Percentiles rank a stretch among this genome's conserved stretches.
Conservation (phyloP, 2,329 filamentous ascomycete species). For the Aspergillus persii region DNA sequence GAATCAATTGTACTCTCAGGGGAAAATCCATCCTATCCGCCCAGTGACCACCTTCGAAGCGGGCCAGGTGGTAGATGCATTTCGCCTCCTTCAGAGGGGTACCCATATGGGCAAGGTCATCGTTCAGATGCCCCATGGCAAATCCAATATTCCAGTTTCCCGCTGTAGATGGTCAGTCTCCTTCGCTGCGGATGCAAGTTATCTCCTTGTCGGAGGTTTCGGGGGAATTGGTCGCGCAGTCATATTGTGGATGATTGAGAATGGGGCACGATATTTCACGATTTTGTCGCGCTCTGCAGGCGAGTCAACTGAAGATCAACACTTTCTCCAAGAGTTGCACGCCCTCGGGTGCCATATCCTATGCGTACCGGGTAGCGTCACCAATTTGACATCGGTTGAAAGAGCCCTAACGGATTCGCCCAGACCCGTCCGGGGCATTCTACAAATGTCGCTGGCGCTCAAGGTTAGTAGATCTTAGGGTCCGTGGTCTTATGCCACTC, state of each 20-base stretch:
- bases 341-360: neutral
- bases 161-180: neutral
- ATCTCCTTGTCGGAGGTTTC: conserved; percentile 17
- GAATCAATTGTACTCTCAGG: neutral
- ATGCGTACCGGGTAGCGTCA: conserved; percentile 4
- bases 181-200: conserved; percentile 2
- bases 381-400: neutral
- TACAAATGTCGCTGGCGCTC: conserved; percentile 21
- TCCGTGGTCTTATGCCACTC: neutral
- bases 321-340: conserved; percentile 6
- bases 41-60: conserved; percentile 20
- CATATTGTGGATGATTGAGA: conserved; percentile 13
- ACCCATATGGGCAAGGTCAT: conserved; percentile 49
- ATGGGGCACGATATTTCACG: conserved; percentile 16
- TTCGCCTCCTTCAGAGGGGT: conserved; percentile 44
- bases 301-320: conserved; percentile 1
- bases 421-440: conserved; percentile 13
- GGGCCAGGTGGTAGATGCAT: conserved; percentile 35
- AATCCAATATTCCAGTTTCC: conserved; percentile 6
- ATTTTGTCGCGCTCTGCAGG: conserved; percentile 15
- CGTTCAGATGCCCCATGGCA: conserved; percentile 2
- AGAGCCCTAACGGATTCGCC: neutral
- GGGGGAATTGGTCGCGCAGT: conserved; percentile 17
- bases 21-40: conserved; percentile 12
- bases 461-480: neutral